Evolutionary conservation across 2,329 filamentous ascomycete species (phyloP).

Genomic region (Simplicillium aogashimaense): DNA sequence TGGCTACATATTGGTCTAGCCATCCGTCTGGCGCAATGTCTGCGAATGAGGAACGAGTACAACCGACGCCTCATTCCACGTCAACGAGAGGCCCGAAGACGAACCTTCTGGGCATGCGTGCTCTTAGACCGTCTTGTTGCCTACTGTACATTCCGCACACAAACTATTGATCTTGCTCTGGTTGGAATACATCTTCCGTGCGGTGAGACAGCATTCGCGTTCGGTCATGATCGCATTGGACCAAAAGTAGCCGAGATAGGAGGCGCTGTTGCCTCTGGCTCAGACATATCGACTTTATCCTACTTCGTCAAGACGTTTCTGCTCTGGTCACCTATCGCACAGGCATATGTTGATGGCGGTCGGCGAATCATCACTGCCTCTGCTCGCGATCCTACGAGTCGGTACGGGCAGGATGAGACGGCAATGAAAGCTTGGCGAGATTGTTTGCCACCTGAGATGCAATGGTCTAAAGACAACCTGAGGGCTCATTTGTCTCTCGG

Average conservation of each 20-base stretch:
- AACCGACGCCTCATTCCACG: slow-evolving; percentile 1
- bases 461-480: slow-evolving; percentile 1
- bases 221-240: neutral
- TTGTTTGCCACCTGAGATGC: slow-evolving; percentile 1
- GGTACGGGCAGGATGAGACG: neutral
- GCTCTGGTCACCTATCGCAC: slow-evolving; percentile 2
- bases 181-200: slow-evolving; percentile 1
- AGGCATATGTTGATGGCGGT: neutral
- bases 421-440: slow-evolving; percentile 1
- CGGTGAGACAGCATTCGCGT: slow-evolving; percentile 2
- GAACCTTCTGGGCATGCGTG: slow-evolving; percentile 2
- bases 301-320: slow-evolving; percentile 2
- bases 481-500: slow-evolving; percentile 1
- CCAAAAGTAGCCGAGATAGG: neutral
- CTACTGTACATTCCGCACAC: slow-evolving; percentile 1
- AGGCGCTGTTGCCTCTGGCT: neutral
- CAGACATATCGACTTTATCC: neutral
- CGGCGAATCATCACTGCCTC: neutral
- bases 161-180: slow-evolving; percentile 1
- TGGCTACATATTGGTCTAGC: slow-evolving; percentile 3
- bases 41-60: slow-evolving; percentile 1
- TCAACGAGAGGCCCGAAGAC: neutral
- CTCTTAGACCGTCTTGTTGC: neutral
- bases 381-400: too few relatives aligned
- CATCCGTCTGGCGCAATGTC: slow-evolving; percentile 1